Base-by-base conservation (phyloP, 164 flowering plant species). In the Liriodendron chinense region DNA sequence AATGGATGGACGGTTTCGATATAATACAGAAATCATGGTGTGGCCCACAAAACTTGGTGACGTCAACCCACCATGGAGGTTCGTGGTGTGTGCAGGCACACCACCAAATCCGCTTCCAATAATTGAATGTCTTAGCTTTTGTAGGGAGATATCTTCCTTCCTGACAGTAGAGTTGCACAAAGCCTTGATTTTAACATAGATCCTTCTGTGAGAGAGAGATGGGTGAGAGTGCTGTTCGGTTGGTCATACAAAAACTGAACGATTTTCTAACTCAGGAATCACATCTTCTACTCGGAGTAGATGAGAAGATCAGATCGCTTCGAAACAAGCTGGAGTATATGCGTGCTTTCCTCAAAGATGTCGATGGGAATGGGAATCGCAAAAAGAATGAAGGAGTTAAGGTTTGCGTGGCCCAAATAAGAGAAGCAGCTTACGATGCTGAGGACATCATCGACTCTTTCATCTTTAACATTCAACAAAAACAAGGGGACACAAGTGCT, bases 381-480 rank as follows among this genome's bases (percentile, higher is more conserved):
- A 1, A 0, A 34, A 1, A 20, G 13, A 22, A 43, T 23, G n/a
- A 73, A 73, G 20, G 23, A 73, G 1, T 43, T 12, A 64, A 47
- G 24, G 4, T 21, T 1, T 62, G 67, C 68, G 57, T 73, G 13
- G 14, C 12, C 5, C 75, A 73, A 18, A 23, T 73, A 3, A 61
- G 68, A 62, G 53, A 43, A n/a, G 53, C 26, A 0, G 50, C 75
- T 1, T 43, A 14, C 53, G n/a, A 73, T 43, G 68, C 49, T 8
- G 75, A 73, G 28, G 75, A 73, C 26, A 23, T 64, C 68, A 26
- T 73, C 50, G 75, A 73, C 53, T 9, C 3, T 13, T 72, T 43
- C 67, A 62, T 72, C 22, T 3, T 34, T 13, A 24, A 47, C n/a
- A n/a, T n/a, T n/a, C n/a, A n/a, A 63, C 6, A 13, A 2, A 9